Evolutionary conservation across 768 basidiomycete genomes (phyloP).

Genomic region (Rhodotorula taiwanensis): DNA sequence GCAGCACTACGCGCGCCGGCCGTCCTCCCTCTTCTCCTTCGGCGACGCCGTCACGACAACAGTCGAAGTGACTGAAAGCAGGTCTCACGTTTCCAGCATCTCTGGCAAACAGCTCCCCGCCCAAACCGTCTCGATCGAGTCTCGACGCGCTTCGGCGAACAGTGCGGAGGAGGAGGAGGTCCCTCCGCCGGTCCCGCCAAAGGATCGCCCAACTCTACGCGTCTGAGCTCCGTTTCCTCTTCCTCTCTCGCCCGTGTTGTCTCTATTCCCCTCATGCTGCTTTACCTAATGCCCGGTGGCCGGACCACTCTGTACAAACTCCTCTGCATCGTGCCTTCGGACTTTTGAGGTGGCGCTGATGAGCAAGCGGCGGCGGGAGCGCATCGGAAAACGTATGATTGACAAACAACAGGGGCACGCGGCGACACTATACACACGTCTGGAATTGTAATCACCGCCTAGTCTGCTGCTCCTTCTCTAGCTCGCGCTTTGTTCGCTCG

Average conservation of each 20-base stretch:
- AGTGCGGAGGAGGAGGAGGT: neutral
- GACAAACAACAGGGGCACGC: too few species aligned
- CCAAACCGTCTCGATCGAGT: neutral
- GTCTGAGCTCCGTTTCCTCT: slow-evolving; percentile 11
- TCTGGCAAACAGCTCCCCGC: neutral
- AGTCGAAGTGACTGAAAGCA: slow-evolving; percentile 4
- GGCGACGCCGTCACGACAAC: slow-evolving; percentile 4
- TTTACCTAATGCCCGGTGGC: too few species aligned
- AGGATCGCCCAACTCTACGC: slow-evolving; percentile 7
- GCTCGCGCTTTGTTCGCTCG: slow-evolving; percentile 8
- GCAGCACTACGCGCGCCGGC: neutral
- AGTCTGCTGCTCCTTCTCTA: neutral
- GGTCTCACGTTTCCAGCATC: too few species aligned
- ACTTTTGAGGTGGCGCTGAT: too few species aligned
- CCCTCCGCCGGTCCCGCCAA: neutral
- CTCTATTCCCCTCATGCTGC: too few species aligned
- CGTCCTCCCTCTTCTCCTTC: slow-evolving; percentile 2
- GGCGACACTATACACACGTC: too few species aligned
- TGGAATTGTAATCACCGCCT: too few species aligned
- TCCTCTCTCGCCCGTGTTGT: too few species aligned
- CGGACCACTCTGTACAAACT: too few species aligned
- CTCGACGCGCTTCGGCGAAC: neutral
- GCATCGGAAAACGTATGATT: too few species aligned
- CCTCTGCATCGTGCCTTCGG: too few species aligned
- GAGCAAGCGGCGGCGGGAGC: too few species aligned